Base-by-base conservation (phyloP, 2,329 filamentous ascomycete species). In the Fusarium sp. region DNA sequence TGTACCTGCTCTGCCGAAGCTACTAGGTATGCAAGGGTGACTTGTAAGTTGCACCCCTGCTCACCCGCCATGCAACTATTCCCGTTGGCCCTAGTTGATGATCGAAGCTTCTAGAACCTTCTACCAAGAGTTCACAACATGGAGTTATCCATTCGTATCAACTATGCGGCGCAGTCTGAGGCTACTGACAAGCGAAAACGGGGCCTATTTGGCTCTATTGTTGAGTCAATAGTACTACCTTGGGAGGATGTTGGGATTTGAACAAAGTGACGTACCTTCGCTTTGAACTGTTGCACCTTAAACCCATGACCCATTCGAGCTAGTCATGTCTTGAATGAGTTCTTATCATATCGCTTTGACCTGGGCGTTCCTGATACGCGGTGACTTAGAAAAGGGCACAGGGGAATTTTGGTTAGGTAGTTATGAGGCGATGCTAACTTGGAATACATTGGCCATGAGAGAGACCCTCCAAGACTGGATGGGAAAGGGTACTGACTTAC, bases 61-160 rank as follows among this genome's bases (percentile, higher is more conserved):
- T 35, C 57, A 65, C 67, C 63, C 54, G 54, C 68, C 56, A 60
- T 71, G 58, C 64, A 71, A 35, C 56, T 74, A 73, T 74, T 73
- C 70, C 52, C 65, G 68, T 16, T 25, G 40, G 54, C 65, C 68
- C 64, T 60, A 59, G 57, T 68, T 56, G 31, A 18, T 47, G 57
- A 35, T 65, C 66, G 77, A 79, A 79, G 66, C 69, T 79, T 79
- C 77, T 79, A 79, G 77, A 79, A 79, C 35, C 74, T 79, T 79
- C 77, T 58, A 68, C 66, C 40, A 29, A 63, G 42, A 31, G 16
- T 16, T 62, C 18, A 18, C 56, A 31, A 22, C 22, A 13, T 22
- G 18, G 11, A 31, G n/a, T 47, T 25, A 6, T 14, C 33, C 6
- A 22, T 27, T 58, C 25, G 7, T 9, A 38, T 58, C 16, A 22